These are phyloP conservation scores for Ambrosiella beaveri DNA, from an alignment of 2,329 filamentous ascomycete genomes.

Conservation along the genomic window DNA sequence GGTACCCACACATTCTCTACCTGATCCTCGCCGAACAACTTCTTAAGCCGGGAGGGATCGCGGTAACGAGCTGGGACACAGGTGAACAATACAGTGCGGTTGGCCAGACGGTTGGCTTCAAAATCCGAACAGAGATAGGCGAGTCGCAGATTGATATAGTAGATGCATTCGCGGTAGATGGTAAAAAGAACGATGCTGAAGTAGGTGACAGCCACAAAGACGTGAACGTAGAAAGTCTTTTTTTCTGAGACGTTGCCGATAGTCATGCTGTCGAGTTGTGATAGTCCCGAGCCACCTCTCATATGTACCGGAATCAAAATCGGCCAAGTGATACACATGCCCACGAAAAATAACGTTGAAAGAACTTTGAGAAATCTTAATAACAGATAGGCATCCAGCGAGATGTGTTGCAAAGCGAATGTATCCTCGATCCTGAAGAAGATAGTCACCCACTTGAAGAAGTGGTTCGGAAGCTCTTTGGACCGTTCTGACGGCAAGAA, in stretches of 20 bases:
- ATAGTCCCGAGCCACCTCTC: conserved; percentile 50
- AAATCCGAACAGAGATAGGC: conserved; percentile 77
- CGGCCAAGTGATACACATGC: conserved; percentile 68
- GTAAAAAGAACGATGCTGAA: conserved; percentile 80
- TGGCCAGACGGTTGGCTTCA: conserved; percentile 71
- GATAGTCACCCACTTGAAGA: conserved; percentile 43
- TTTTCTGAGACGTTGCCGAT: conserved; percentile 35
- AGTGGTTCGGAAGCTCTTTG: conserved; percentile 35
- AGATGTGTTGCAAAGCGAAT: conserved; percentile 71
- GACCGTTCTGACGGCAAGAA: conserved; percentile 36
- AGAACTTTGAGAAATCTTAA: conserved; percentile 69
- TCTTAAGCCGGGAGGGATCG: conserved; percentile 52
- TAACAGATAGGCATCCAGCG: conserved; percentile 76
- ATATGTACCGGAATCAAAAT: conserved; percentile 70
- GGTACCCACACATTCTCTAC: conserved; percentile 76
- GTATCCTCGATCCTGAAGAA: conserved; percentile 53
- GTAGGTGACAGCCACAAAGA: conserved; percentile 65
- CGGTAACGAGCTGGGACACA: conserved; percentile 66
- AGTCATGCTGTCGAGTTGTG: conserved; percentile 41
- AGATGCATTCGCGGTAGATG: conserved; percentile 77
- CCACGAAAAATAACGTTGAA: conserved; percentile 62
- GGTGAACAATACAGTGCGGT: conserved; percentile 82
- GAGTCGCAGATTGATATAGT: conserved; percentile 84
- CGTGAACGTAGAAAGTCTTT: conserved; percentile 61
- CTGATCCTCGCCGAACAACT: conserved; percentile 54